Evolutionary conservation across 1,284 basidiomycete genomes (phyloP).

Genomic region (Coniferiporia sulphurascens): DNA sequence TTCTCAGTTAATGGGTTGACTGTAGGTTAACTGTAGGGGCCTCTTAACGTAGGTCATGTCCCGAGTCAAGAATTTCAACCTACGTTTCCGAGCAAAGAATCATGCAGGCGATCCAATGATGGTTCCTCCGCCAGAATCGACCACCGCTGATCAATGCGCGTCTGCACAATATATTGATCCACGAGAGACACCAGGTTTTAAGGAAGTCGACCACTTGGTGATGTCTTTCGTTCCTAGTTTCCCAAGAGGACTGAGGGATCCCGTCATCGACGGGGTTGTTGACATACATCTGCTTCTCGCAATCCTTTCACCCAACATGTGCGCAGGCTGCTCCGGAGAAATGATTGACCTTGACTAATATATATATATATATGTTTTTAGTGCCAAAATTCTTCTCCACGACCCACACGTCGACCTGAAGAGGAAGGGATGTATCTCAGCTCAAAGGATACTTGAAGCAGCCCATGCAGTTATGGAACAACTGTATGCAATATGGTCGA

Average conservation of each 20-base stretch:
- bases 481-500: constrained; percentile 60
- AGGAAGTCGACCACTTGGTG: constrained; percentile 57
- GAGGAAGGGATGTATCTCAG: constrained; percentile 55
- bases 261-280: constrained; percentile 50
- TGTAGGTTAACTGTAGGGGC: neutral
- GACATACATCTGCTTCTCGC: constrained; percentile 66
- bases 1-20: neutral
- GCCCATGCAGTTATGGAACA: constrained; percentile 62
- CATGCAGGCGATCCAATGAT: constrained; percentile 48
- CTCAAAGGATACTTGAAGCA: constrained; percentile 58
- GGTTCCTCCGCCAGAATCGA: constrained; percentile 27
- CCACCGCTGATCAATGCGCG: constrained; percentile 28
- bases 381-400: constrained; percentile 60
- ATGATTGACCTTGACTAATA: neutral
- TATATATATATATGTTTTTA: constrained; percentile 28
- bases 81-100: constrained; percentile 56
- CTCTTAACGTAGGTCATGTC: constrained; percentile 41
- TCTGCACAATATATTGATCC: constrained; percentile 42
- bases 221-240: constrained; percentile 55
- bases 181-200: constrained; percentile 55
- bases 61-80: constrained; percentile 65
- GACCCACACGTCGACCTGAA: constrained; percentile 65
- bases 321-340: constrained; percentile 27
- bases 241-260: constrained; percentile 50
- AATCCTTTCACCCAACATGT: constrained; percentile 60